Percentiles rank a stretch among this genome's conserved stretches.
Evolutionary conservation across 2,329 filamentous ascomycete species (phyloP).

Genomic region (Atkinsonella hypoxylon): DNA sequence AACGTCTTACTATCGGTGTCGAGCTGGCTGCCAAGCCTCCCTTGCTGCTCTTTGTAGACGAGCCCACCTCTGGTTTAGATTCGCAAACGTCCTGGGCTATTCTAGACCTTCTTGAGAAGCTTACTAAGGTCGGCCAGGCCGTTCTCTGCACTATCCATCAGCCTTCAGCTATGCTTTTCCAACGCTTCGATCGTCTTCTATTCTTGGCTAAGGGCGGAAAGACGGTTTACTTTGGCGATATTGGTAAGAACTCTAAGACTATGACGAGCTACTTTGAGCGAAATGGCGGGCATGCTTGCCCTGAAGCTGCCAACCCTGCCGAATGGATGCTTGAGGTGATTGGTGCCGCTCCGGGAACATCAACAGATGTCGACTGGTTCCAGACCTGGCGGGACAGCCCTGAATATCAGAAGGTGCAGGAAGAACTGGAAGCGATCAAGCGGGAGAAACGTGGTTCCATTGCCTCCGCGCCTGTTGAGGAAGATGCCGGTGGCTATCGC

Average conservation of each 20-base stretch:
- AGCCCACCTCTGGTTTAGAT: slow-evolving; percentile 89
- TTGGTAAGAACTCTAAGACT: slow-evolving; percentile 56
- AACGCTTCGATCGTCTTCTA: slow-evolving; percentile 73
- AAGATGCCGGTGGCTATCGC: slow-evolving; percentile 36
- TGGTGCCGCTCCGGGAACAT: slow-evolving; percentile 50
- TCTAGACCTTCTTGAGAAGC: slow-evolving; percentile 73
- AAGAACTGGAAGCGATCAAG: slow-evolving; percentile 46
- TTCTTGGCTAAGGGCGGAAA: slow-evolving; percentile 65
- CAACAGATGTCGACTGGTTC: slow-evolving; percentile 54
- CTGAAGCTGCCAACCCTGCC: slow-evolving; percentile 61
- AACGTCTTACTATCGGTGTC: slow-evolving; percentile 87
- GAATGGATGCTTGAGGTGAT: slow-evolving; percentile 65
- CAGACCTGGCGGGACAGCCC: slow-evolving; percentile 46
- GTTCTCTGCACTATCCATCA: slow-evolving; percentile 98
- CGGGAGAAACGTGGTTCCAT: slow-evolving; percentile 27
- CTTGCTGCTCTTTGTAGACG: slow-evolving; percentile 82
- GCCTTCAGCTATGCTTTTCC: slow-evolving; percentile 89
- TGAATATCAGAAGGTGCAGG: slow-evolving; percentile 43
- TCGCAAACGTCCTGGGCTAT: slow-evolving; percentile 92
- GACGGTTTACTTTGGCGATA: slow-evolving; percentile 73
- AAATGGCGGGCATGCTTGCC: slow-evolving; percentile 54
- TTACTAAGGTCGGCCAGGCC: slow-evolving; percentile 79
- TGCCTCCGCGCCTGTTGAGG: slow-evolving; percentile 2
- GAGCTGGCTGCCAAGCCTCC: slow-evolving; percentile 88
- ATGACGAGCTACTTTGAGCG: slow-evolving; percentile 67